A percentile compares a stretch with the other conserved stretches of the same genome.
phyloP scores from a whole-genome alignment of 805 yeast species.

The Pichia scutulata region DNA sequence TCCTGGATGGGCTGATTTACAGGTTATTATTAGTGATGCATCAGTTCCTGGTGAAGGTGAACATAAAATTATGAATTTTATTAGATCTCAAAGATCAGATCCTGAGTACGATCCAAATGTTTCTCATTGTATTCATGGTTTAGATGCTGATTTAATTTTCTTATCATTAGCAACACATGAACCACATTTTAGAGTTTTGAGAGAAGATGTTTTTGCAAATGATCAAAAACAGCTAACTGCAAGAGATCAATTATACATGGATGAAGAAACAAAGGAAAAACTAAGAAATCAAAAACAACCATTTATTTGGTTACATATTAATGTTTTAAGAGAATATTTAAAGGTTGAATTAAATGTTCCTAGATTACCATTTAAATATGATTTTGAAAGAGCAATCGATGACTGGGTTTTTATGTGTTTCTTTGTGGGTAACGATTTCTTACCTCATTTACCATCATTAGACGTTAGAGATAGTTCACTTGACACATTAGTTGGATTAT shows the following conservation, averaged over 20 bases:
- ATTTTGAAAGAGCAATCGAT: conserved; percentile 91
- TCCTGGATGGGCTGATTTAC: conserved; percentile 88
- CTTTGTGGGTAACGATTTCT: conserved; percentile 96
- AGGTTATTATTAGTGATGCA: conserved; percentile 89
- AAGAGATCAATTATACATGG: conserved; percentile 47
- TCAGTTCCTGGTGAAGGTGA: conserved; percentile 99
- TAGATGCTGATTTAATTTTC: conserved; percentile 96
- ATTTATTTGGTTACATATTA: conserved; percentile 88
- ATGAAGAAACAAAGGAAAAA: conserved; percentile 46
- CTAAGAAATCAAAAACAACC: conserved; percentile 59
- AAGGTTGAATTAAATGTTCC: conserved; percentile 73
- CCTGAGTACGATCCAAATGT: conserved; percentile 89
- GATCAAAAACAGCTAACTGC: conserved; percentile 42
- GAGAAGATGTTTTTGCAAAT: conserved; percentile 95
- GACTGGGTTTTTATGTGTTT: conserved; percentile 99
- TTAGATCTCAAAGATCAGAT: conserved; percentile 81
- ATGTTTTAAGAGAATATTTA: conserved; percentile 79
- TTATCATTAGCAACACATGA: conserved; percentile 96
- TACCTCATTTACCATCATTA: conserved; percentile 91
- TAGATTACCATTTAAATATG: conserved; percentile 64
- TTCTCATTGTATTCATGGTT: conserved; percentile 91
- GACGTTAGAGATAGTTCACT: conserved; percentile 94
- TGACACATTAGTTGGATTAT: conserved; percentile 68
- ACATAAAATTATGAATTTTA: conserved; percentile 94
- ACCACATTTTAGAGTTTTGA: conserved; percentile 86